phyloP scores from a whole-genome alignment of 352 stramenopile species.

The Pythium diclinum region DNA sequence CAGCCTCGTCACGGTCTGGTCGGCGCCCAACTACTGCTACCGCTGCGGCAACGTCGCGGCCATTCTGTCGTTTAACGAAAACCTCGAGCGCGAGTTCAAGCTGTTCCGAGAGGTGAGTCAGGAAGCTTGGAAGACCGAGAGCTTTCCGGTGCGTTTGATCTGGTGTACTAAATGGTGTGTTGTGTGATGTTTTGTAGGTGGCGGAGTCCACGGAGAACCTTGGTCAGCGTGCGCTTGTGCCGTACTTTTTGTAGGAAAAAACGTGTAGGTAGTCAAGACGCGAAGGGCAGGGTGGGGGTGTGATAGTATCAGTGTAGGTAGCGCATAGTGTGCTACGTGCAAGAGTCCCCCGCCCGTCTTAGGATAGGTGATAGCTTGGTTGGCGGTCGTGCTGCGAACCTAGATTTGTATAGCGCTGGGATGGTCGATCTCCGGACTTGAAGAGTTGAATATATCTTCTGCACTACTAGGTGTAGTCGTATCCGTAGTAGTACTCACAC shows the following conservation, averaged over 20 bases:
- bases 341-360: background rate
- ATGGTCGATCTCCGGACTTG: slow-evolving; percentile 8
- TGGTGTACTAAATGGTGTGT: background rate
- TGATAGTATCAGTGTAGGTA: background rate
- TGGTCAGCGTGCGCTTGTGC: slow-evolving; percentile 70
- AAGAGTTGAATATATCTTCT: slow-evolving; percentile 22
- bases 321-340: background rate
- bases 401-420: slow-evolving; percentile 10
- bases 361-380: slow-evolving; percentile 29
- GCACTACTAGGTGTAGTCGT: slow-evolving; percentile 1
- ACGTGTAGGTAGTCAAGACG: background rate
- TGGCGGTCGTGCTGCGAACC: background rate
- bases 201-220: slow-evolving; percentile 81
- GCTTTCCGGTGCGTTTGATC: background rate
- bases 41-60: slow-evolving; percentile 81
- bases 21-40: slow-evolving; percentile 85
- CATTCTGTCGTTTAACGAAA: slow-evolving; percentile 80
- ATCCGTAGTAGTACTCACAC: too few relatives aligned
- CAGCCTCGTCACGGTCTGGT: slow-evolving; percentile 83
- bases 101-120: slow-evolving; percentile 78
- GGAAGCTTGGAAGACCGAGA: background rate
- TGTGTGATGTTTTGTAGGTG: slow-evolving; percentile 32
- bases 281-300: background rate
- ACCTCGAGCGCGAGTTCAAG: slow-evolving; percentile 86
- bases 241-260: slow-evolving; percentile 80